Percentiles rank a stretch among this genome's conserved stretches.
phyloP scores from a whole-genome alignment of 1,284 basidiomycete genomes.

The Xerocomus minutiporus region DNA sequence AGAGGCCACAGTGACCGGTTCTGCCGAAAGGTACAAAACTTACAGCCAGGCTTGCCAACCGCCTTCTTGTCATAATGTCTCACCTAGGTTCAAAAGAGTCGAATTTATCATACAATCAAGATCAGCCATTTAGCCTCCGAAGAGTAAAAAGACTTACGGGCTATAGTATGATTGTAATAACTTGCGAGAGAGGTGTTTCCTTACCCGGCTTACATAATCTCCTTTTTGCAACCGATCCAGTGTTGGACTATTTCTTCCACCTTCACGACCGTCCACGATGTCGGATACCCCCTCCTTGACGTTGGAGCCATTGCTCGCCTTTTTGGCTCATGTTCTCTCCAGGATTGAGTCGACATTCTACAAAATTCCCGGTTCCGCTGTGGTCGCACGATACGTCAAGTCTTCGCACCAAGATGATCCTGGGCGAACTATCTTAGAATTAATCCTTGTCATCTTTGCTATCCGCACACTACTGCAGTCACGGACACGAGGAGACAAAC shows the following conservation, averaged over 20 bases:
- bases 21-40: no score
- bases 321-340: slow-evolving; percentile 52
- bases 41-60: no score
- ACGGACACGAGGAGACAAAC: slow-evolving; percentile 81
- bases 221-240: slow-evolving; percentile 3
- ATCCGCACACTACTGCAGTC: slow-evolving; percentile 86
- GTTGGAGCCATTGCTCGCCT: slow-evolving; percentile 57
- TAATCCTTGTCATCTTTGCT: slow-evolving; percentile 87
- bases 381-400: slow-evolving; percentile 87
- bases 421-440: slow-evolving; percentile 85
- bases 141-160: no score
- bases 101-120: no score
- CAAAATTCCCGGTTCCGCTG: slow-evolving; percentile 83
- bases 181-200: no score
- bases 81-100: no score
- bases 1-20: no score
- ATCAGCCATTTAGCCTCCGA: no score
- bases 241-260: neutral
- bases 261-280: slow-evolving; percentile 18
- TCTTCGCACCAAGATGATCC: slow-evolving; percentile 90
- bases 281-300: slow-evolving; percentile 29
- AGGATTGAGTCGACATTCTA: slow-evolving; percentile 60
- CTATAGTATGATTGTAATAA: no score
- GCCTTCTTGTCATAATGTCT: no score
- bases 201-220: slow-evolving; percentile 13